Conservation (phyloP, 768 basidiomycete genomes). For the Leccinum longicurvipes region DNA sequence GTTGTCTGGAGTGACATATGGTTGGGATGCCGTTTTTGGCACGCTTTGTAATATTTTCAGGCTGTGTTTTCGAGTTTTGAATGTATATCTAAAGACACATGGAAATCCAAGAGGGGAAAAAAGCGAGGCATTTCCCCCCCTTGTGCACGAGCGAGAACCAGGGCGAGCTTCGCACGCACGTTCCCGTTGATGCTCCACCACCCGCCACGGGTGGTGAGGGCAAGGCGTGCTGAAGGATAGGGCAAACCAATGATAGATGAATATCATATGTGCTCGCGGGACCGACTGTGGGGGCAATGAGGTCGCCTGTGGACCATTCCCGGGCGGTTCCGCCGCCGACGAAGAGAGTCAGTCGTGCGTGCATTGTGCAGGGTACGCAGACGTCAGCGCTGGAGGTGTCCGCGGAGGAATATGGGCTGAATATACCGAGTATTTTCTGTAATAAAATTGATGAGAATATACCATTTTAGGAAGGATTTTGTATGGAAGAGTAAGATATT, state of each 20-base stretch:
- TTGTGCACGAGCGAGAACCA: constrained; percentile 11
- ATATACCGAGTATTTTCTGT: constrained; percentile 17
- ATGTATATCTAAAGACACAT: constrained; percentile 2
- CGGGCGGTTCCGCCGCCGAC: neutral
- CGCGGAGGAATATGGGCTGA: constrained; percentile 9
- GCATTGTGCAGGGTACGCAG: neutral
- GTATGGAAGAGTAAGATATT: constrained; percentile 20
- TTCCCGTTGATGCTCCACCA: constrained; percentile 22
- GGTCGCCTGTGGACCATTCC: neutral
- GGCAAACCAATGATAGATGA: neutral
- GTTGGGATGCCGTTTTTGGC: neutral
- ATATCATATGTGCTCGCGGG: neutral
- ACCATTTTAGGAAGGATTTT: constrained; percentile 11
- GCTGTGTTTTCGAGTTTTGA: neutral
- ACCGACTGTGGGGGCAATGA: neutral
- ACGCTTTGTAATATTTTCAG: neutral
- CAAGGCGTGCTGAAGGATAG: constrained; percentile 12
- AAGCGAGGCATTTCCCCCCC: constrained; percentile 7
- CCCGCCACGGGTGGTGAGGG: constrained; percentile 11
- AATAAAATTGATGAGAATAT: constrained; percentile 15
- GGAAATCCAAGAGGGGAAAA: constrained; percentile 10
- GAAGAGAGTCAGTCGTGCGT: neutral
- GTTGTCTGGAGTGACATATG: neutral
- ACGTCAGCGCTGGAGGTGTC: constrained; percentile 1
- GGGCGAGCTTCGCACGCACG: constrained; percentile 27